A percentile compares a stretch with the other conserved stretches of the same genome.
Conservation (phyloP, 2,329 filamentous ascomycete genomes). For the Nakataea oryzae region DNA sequence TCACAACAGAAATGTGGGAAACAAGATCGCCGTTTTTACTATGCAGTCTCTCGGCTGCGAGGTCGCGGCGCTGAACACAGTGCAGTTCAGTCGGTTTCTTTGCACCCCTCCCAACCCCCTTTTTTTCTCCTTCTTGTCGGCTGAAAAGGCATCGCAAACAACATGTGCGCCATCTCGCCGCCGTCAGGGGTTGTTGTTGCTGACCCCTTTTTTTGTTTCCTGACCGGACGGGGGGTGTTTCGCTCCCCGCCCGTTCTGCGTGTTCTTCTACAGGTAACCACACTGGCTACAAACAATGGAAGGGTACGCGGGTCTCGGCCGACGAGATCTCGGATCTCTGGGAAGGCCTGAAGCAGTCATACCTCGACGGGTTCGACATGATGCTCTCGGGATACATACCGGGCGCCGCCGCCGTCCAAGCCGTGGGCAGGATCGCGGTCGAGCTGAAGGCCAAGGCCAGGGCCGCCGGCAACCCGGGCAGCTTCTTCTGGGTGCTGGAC, state of each 20-base stretch:
- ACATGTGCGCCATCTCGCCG: not conserved
- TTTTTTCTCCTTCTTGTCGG: not conserved
- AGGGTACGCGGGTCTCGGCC: conserved; percentile 71
- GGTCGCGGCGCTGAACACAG: conserved; percentile 87
- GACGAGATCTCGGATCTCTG: conserved; percentile 78
- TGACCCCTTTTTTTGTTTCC: too few species aligned
- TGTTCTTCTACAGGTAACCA: conserved; percentile 67
- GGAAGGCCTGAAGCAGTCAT: conserved; percentile 70
- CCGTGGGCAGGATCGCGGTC: conserved; percentile 73
- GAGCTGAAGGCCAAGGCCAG: conserved; percentile 62
- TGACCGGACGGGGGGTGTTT: not conserved
- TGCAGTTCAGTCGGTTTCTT: conserved; percentile 75
- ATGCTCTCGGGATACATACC: conserved; percentile 93
- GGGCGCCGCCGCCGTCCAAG: conserved; percentile 71
- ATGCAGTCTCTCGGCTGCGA: conserved; percentile 92
- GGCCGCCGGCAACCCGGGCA: conserved; percentile 45
- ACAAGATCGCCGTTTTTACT: conserved; percentile 92
- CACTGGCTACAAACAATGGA: conserved; percentile 82
- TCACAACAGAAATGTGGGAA: conserved; percentile 74
- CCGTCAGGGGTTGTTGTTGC: too few species aligned
- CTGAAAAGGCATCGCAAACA: not conserved
- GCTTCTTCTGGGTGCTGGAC: conserved; percentile 95
- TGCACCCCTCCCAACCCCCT: not conserved
- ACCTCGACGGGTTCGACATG: conserved; percentile 84
- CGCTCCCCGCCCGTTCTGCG: not conserved